These are phyloP conservation scores for Chrysochromulina parva DNA, from an alignment of 78 protist genomes.

Conservation along the genomic window DNA sequence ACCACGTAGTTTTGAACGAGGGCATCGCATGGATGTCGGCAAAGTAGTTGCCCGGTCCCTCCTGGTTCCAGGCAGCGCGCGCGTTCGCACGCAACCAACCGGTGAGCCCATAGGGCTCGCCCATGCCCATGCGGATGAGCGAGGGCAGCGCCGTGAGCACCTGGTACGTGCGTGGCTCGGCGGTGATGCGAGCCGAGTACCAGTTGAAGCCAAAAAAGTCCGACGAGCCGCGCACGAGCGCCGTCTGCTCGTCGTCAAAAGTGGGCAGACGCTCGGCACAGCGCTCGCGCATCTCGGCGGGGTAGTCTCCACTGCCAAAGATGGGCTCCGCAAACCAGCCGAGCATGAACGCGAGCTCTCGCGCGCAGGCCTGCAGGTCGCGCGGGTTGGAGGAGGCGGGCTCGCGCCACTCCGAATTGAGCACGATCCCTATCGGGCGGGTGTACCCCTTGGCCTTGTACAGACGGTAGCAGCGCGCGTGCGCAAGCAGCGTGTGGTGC, in stretches of 20 bases:
- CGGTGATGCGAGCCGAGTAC: slow-evolving; percentile 27
- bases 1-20: no score
- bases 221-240: slow-evolving; percentile 14
- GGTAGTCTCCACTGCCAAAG: slow-evolving; percentile 55
- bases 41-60: no score
- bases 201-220: slow-evolving; percentile 68
- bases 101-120: no score
- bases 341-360: slow-evolving; percentile 29
- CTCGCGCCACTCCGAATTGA: slow-evolving; percentile 33
- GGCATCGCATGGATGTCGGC: no score
- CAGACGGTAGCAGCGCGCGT: not conserved
- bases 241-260: slow-evolving; percentile 18
- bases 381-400: slow-evolving; percentile 12
- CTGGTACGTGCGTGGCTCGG: no score
- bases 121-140: no score
- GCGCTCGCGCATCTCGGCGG: slow-evolving; percentile 34
- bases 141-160: not conserved
- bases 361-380: slow-evolving; percentile 55
- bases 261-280: slow-evolving; percentile 54
- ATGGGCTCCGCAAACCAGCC: slow-evolving; percentile 63
- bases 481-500: slow-evolving; percentile 49
- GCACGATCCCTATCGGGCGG: slow-evolving; percentile 45
- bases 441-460: not conserved
- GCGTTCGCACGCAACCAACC: no score
- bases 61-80: no score